Base-by-base conservation (phyloP, 108 stramenopile species). In the Cyclostephanos invisitatus region DNA sequence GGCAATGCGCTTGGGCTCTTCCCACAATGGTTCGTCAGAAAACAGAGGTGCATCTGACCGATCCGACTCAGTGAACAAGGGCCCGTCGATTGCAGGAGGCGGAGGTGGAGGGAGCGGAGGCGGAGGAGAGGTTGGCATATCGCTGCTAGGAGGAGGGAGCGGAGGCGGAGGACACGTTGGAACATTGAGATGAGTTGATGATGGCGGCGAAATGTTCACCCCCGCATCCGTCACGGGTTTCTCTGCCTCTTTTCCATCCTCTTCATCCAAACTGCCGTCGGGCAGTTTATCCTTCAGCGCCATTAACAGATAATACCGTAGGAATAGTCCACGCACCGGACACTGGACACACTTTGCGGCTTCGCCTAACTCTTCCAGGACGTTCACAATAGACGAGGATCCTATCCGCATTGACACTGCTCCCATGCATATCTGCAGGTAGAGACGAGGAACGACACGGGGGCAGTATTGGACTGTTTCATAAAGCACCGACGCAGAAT, bases 321-420 rank as follows among this genome's bases (percentile, higher is more conserved):
- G 87, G 84, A 99, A 99, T 49, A 99, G 85, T 56, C 99, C 99
- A 20, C 99, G 83, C 70, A 97, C 92, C 7, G 99, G 99, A 74
- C 97, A 97, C 77, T 99, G 99, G 20, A 99, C 99, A 62, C 98
- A 98, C 73, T 97, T 97, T 72, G 93, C 89, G 70, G 96, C 96
- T 80, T 98, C 93, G 25, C 91, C 86, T 44, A 99, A 68, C 77
- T 99, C 99, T 53, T 93, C 82, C 74, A 99, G 84, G 10, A 99
- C 93, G 71, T 90, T 94, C 17, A 80, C 81, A 8, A 87, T 83
- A 11, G 82, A 78, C 15, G 75, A 82, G 62, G 95, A 87, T 25
- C 89, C 85, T 22, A 84, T 83, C 32, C 89, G 89, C 82, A 99
- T 97, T 70, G 97, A 90, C n/a, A 96, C 96, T 20, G 89, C 78